These are phyloP conservation scores for Colletotrichum viniferum DNA, from an alignment of 2,329 filamentous ascomycete species.

Conservation along the genomic window DNA sequence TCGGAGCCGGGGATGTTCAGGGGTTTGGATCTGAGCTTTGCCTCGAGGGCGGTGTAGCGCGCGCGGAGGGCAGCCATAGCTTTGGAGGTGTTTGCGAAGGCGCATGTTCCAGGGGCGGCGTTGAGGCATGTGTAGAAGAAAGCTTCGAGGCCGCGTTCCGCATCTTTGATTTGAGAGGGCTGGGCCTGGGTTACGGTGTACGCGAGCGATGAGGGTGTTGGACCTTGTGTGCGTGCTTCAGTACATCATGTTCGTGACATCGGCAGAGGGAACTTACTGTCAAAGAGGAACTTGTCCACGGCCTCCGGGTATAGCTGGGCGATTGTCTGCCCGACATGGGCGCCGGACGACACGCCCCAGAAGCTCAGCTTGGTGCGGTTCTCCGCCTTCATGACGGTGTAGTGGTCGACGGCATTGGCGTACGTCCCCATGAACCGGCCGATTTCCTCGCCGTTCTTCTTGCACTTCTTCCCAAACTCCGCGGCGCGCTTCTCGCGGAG, in stretches of 20 bases:
- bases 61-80: neutral
- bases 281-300: conserved; percentile 3
- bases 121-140: neutral
- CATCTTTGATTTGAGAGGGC: neutral
- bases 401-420: conserved; percentile 3
- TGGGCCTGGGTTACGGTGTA: neutral
- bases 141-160: neutral
- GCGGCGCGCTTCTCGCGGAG: neutral
- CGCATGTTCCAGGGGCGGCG: neutral
- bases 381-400: conserved; percentile 1
- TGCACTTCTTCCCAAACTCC: neutral
- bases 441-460: neutral
- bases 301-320: neutral
- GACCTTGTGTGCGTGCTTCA: neutral
- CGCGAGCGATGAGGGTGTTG: neutral
- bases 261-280: neutral
- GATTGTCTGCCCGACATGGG: neutral
- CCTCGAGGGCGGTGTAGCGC: neutral
- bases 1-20: neutral
- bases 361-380: conserved; percentile 6
- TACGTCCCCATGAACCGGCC: conserved; percentile 7
- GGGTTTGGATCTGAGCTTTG: neutral
- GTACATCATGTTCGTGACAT: accelerated
- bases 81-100: neutral
- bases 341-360: neutral